These are phyloP conservation scores for Gardenia jasminoides DNA, from an alignment of 257 asterid species.

Conservation along the genomic window DNA sequence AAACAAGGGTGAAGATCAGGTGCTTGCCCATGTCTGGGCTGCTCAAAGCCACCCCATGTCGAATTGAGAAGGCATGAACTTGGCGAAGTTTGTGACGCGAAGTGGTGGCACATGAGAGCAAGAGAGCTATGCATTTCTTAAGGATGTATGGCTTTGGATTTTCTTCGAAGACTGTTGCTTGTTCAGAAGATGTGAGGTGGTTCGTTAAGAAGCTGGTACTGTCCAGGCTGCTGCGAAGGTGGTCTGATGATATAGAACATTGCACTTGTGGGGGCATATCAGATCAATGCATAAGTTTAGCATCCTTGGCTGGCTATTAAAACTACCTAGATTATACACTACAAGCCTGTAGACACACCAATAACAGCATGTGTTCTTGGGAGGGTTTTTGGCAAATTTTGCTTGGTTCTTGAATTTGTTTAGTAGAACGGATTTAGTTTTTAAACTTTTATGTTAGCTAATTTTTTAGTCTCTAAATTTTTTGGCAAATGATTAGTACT, in stretches of 20 bases:
- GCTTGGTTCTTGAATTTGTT: no score
- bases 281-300: neutral
- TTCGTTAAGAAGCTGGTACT: neutral
- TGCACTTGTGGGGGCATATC: neutral
- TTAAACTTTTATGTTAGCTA: no score
- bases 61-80: constrained; percentile 69
- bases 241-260: neutral
- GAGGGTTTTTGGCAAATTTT: no score
- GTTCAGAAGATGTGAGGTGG: neutral
- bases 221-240: neutral
- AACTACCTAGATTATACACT: no score
- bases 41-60: constrained; percentile 56
- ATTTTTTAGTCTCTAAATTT: no score
- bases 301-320: no score
- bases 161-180: constrained; percentile 6
- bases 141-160: constrained; percentile 42
- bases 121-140: constrained; percentile 69
- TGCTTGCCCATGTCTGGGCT: constrained; percentile 62
- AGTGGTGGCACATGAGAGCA: constrained; percentile 60
- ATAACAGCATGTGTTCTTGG: no score
- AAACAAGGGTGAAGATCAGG: constrained; percentile 54
- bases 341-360: no score
- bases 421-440: no score
- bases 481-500: no score
- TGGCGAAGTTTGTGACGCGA: constrained; percentile 55